Percentiles rank a stretch among this genome's conserved stretches.
These are phyloP conservation scores for Triticum timopheevii DNA, from an alignment of 176 grass and related monocot genomes.

Conservation along the genomic window DNA sequence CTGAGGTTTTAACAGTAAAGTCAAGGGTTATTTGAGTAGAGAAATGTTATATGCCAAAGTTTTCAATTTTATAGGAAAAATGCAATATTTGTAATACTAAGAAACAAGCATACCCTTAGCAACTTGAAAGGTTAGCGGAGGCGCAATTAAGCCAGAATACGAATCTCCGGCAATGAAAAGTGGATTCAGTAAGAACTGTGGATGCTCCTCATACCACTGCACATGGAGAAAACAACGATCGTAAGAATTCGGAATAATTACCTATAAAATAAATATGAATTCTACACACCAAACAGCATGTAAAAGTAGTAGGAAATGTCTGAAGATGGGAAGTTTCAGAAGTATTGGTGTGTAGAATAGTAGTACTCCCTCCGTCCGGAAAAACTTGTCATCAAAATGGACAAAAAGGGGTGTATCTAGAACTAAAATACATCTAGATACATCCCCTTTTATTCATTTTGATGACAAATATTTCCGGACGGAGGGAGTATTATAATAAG, in stretches of 20 bases:
- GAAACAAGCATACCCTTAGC: background rate
- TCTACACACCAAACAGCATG: too few relatives aligned
- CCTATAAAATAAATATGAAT: background rate
- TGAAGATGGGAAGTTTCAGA: background rate
- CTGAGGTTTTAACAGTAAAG: background rate
- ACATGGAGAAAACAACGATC: background rate
- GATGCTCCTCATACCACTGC: background rate
- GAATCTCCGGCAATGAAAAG: slow-evolving; percentile 1
- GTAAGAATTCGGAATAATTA: background rate
- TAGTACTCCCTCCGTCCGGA: too few relatives aligned
- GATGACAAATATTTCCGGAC: too few relatives aligned
- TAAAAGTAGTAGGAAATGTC: background rate
- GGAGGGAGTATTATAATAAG: too few relatives aligned
- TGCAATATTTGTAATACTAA: background rate
- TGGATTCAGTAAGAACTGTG: background rate
- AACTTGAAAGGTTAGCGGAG: background rate
- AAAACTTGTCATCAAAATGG: too few relatives aligned
- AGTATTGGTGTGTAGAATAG: background rate
- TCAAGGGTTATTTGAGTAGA: background rate
- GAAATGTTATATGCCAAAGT: background rate
- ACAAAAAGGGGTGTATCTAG: too few relatives aligned
- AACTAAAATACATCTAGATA: too few relatives aligned
- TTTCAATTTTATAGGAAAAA: background rate
- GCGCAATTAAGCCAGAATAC: background rate
- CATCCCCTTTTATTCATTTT: too few relatives aligned